Conservation (phyloP, 345 rosid genomes). For the Laguncularia racemosa region DNA sequence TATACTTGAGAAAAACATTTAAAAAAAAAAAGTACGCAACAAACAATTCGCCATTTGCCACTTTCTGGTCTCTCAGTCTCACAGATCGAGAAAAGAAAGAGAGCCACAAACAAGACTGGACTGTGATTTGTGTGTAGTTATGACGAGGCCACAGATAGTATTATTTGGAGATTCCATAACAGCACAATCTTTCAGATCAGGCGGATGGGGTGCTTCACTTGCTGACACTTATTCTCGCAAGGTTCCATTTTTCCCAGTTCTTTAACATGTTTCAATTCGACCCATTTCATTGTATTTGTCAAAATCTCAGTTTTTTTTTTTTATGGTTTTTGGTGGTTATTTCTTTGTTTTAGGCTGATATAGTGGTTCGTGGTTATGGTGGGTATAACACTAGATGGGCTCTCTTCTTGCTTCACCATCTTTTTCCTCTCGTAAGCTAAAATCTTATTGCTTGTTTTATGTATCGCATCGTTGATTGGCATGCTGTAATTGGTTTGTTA, state of each 20-base stretch:
- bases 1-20: neutral
- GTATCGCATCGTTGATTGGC: neutral
- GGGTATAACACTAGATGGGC: constrained; percentile 97
- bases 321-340: neutral
- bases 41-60: neutral
- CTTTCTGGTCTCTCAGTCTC: neutral
- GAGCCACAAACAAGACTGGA: neutral
- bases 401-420: constrained; percentile 64
- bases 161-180: constrained; percentile 92
- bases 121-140: too few species aligned
- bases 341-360: constrained; percentile 41
- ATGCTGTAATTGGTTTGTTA: neutral
- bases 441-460: neutral
- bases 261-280: neutral
- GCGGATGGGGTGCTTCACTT: constrained; percentile 92
- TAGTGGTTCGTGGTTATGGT: constrained; percentile 82
- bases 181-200: constrained; percentile 60
- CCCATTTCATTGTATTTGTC: neutral
- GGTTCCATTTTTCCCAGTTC: constrained; percentile 18
- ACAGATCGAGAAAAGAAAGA: neutral
- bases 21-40: neutral
- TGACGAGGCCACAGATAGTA: constrained; percentile 70
- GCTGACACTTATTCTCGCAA: constrained; percentile 75
- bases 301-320: constrained; percentile 1
- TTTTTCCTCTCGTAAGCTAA: constrained; percentile 54